These are phyloP conservation scores for Boletus sensibilis DNA, from an alignment of 768 basidiomycete species.

Conservation along the genomic window DNA sequence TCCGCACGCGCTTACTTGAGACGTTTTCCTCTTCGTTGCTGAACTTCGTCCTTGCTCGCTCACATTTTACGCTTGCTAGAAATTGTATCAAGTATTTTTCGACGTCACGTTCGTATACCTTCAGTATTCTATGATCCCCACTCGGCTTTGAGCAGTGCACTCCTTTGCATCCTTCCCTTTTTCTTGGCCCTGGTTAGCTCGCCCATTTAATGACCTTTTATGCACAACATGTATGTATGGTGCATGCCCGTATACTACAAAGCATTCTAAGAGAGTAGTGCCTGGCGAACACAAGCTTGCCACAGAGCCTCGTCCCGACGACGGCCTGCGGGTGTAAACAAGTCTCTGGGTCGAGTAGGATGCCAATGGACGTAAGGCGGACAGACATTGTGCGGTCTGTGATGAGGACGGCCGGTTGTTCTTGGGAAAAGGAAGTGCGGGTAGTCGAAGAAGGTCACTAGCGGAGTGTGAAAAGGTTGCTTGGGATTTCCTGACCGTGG, in stretches of 20 bases:
- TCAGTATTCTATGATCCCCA: constrained; percentile 27
- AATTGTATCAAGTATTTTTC: constrained; percentile 23
- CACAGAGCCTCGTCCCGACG: not conserved
- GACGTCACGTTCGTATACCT: constrained; percentile 24
- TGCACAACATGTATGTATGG: constrained; percentile 10
- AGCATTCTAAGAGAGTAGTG: constrained; percentile 3
- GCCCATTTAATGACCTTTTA: constrained; percentile 19
- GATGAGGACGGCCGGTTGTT: constrained; percentile 7
- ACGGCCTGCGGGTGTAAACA: not conserved
- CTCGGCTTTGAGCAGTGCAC: constrained; percentile 18
- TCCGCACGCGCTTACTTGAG: not conserved
- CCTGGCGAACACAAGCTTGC: not conserved
- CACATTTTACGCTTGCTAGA: constrained; percentile 20
- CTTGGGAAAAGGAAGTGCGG: constrained; percentile 28
- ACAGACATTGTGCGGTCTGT: not conserved
- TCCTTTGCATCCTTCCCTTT: constrained; percentile 10
- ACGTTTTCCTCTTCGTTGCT: constrained; percentile 1
- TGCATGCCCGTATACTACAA: constrained; percentile 17
- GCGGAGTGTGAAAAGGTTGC: constrained; percentile 36
- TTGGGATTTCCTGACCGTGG: constrained; percentile 26
- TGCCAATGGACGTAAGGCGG: not conserved
- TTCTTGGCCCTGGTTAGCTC: constrained; percentile 10
- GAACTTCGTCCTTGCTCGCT: constrained; percentile 11
- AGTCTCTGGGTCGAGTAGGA: not conserved
- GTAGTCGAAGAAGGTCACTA: constrained; percentile 5